Percentiles rank a stretch among this genome's conserved stretches.
These are phyloP conservation scores for Neurospora hispaniola DNA, from an alignment of 495 filamentous ascomycete species.

Conservation along the genomic window DNA sequence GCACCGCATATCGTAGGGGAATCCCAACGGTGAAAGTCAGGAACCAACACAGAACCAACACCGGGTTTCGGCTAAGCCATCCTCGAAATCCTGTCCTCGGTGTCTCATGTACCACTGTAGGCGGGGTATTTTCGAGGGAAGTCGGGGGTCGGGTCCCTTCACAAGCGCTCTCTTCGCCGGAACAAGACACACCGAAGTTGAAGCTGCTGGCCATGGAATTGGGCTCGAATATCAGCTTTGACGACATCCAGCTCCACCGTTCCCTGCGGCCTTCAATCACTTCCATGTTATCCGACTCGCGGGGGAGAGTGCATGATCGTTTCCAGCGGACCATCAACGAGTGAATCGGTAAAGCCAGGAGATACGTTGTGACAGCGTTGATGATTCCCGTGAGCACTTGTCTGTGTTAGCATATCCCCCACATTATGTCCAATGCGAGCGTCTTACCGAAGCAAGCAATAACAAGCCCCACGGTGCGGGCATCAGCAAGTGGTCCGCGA, in stretches of 20 bases:
- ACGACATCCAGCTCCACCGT: background rate
- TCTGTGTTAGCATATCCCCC: background rate
- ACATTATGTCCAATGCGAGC: background rate
- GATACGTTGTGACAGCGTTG: conserved; percentile 16
- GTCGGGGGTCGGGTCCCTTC: background rate
- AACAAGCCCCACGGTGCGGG: conserved; percentile 23
- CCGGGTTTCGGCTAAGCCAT: conserved; percentile 11
- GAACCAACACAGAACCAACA: conserved; percentile 20
- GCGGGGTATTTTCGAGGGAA: background rate
- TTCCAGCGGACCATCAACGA: conserved; percentile 18
- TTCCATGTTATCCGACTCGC: background rate
- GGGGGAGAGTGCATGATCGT: background rate
- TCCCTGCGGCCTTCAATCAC: background rate
- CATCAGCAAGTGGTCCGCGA: conserved; percentile 22
- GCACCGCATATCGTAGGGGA: conserved; percentile 15
- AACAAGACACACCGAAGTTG: background rate
- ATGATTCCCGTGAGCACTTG: conserved; percentile 21
- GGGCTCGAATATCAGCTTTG: conserved; percentile 4
- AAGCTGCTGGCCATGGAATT: conserved; percentile 5
- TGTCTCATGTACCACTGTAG: background rate
- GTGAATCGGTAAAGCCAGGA: conserved; percentile 14
- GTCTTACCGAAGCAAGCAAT: conserved; percentile 30
- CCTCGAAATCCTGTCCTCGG: background rate
- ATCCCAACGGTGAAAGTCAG: conserved; percentile 16
- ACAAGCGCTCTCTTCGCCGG: background rate